Conservation (phyloP, 164 flowering plant species). For the grape (Vitis vinifera) region DNA sequence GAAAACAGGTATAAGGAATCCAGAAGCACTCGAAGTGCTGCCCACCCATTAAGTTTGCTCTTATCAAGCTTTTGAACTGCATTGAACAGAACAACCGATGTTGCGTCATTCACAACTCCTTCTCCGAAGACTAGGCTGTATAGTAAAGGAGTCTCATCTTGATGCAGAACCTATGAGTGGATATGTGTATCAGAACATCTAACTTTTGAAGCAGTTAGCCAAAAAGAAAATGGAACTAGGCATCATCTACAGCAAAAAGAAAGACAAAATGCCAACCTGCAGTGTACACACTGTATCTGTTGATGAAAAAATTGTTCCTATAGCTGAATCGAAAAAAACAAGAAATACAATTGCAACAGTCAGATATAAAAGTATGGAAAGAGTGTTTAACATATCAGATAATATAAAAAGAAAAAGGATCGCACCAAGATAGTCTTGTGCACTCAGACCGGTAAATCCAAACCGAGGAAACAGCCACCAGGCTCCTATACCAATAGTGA, state of each 20-base stretch:
- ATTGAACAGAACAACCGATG: slow-evolving; percentile 90
- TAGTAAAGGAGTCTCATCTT: slow-evolving; percentile 89
- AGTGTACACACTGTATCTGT: slow-evolving; percentile 94
- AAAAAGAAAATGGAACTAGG: background rate
- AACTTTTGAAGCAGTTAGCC: background rate
- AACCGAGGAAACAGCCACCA: slow-evolving; percentile 78
- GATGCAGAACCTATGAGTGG: slow-evolving; percentile 67
- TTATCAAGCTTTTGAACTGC: slow-evolving; percentile 76
- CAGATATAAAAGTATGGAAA: background rate
- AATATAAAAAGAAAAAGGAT: slow-evolving; percentile 6
- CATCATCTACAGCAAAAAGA: background rate
- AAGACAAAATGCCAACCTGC: slow-evolving; percentile 51
- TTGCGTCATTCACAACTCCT: slow-evolving; percentile 98
- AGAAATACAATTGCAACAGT: slow-evolving; percentile 2
- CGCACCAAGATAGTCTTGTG: slow-evolving; percentile 74
- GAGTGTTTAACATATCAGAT: background rate
- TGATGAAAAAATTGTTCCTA: slow-evolving; percentile 92
- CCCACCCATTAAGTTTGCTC: slow-evolving; percentile 35
- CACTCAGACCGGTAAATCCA: slow-evolving; percentile 51
- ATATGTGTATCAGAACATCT: background rate
- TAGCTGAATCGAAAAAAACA: slow-evolving; percentile 43
- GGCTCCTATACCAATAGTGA: slow-evolving; percentile 49
- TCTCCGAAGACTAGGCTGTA: slow-evolving; percentile 98
- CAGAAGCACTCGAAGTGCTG: slow-evolving; percentile 38
- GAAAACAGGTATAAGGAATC: slow-evolving; percentile 77